Percentiles rank a stretch among this genome's conserved stretches.
These are phyloP conservation scores for Mortierella sp. DNA, from an alignment of 371 early-diverging fungal species.

Conservation along the genomic window DNA sequence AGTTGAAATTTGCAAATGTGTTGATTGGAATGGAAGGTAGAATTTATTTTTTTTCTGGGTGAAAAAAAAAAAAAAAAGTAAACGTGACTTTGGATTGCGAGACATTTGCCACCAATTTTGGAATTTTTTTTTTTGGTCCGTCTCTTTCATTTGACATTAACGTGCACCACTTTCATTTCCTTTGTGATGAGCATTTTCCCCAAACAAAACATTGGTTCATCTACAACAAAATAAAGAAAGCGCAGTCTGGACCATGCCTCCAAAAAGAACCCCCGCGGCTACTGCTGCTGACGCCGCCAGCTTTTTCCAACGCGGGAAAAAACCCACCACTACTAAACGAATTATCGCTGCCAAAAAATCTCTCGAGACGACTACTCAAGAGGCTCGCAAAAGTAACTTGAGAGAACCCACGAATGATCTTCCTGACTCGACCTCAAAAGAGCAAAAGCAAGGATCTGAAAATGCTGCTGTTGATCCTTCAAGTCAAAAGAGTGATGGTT, in stretches of 20 bases:
- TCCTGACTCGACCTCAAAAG: neutral
- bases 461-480: neutral
- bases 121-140: neutral
- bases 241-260: conserved; percentile 12
- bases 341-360: conserved; percentile 19
- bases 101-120: conserved; percentile 7
- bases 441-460: neutral
- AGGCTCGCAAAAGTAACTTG: neutral
- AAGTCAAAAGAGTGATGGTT: neutral
- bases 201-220: conserved; percentile 1
- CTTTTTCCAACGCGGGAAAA: conserved; percentile 39
- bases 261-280: conserved; percentile 4
- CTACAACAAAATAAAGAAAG: neutral
- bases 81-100: neutral
- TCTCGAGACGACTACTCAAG: neutral
- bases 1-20: neutral
- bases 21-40: neutral
- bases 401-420: too few species aligned
- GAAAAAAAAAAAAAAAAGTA: conserved; percentile 9
- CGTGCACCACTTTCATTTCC: neutral
- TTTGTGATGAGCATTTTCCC: neutral
- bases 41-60: neutral
- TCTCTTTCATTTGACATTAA: conserved; percentile 3
- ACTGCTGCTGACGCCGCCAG: conserved; percentile 7
- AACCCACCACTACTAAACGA: conserved; percentile 16